phyloP scores from a whole-genome alignment of 768 basidiomycete species.

The Leccinum ochraceum region DNA sequence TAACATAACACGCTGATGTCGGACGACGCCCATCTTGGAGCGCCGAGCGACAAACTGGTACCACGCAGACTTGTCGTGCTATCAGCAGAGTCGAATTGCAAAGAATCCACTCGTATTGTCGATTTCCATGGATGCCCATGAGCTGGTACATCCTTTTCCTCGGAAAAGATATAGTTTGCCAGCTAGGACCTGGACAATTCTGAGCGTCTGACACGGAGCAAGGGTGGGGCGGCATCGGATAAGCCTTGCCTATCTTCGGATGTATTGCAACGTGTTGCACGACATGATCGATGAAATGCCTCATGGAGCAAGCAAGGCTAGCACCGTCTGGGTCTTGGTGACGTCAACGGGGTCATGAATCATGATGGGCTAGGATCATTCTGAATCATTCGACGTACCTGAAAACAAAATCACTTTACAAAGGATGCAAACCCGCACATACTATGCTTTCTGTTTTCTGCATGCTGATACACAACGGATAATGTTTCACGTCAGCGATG shows the following conservation, averaged over 20 bases:
- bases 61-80: neutral
- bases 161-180: slow-evolving; percentile 1
- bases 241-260: slow-evolving; percentile 5
- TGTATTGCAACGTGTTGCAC: slow-evolving; percentile 18
- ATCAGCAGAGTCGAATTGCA: slow-evolving; percentile 10
- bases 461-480: no score
- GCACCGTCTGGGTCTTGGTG: neutral
- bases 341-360: neutral
- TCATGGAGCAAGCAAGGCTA: neutral
- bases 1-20: slow-evolving; percentile 8
- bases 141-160: neutral
- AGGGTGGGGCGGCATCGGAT: slow-evolving; percentile 2
- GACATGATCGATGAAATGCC: slow-evolving; percentile 4
- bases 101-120: slow-evolving; percentile 6
- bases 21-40: slow-evolving; percentile 5
- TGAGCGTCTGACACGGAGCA: slow-evolving; percentile 5
- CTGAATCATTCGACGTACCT: no score
- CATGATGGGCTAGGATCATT: neutral
- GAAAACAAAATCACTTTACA: no score
- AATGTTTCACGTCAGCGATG: no score
- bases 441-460: no score
- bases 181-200: neutral
- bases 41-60: neutral
- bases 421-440: no score
- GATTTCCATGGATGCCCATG: slow-evolving; percentile 3